Evolutionary conservation across 1,139 yeast genomes (phyloP).

Genomic region (Protomyces gravidus): DNA sequence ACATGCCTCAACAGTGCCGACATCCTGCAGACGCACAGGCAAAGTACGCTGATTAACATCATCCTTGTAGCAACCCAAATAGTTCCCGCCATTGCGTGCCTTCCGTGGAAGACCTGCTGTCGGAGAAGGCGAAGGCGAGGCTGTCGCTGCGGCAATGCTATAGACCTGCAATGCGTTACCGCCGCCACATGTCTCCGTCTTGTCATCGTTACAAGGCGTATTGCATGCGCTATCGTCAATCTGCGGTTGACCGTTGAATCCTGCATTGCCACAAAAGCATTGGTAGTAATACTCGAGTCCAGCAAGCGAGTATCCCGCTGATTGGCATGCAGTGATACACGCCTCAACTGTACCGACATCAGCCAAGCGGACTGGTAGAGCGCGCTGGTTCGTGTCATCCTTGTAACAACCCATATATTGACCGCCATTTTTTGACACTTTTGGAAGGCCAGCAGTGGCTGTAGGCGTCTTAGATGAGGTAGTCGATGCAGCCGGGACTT

Average conservation of each 20-base stretch:
- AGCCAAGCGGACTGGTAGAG: neutral
- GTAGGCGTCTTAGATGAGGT: neutral
- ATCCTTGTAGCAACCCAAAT: slow-evolving; percentile 5
- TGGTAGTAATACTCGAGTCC: slow-evolving; percentile 5
- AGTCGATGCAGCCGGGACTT: neutral
- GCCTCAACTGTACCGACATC: neutral
- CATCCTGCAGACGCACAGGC: neutral
- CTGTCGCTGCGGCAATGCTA: neutral
- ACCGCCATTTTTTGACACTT: neutral
- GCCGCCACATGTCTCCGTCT: slow-evolving; percentile 3
- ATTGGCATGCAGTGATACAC: neutral
- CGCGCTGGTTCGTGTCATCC: neutral
- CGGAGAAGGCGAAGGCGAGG: neutral
- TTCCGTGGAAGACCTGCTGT: neutral
- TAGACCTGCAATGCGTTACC: neutral
- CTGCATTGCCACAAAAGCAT: slow-evolving; percentile 9
- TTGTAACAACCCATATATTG: neutral
- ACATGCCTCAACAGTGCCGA: slow-evolving; percentile 8
- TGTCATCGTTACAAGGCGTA: neutral
- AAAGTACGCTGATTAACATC: neutral
- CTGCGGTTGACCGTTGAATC: neutral
- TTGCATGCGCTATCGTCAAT: neutral
- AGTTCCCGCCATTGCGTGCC: slow-evolving; percentile 5
- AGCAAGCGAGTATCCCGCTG: neutral
- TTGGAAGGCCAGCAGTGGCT: neutral